Conservation (phyloP, 371 early-diverging fungal species). For the Mortierella sp. region DNA sequence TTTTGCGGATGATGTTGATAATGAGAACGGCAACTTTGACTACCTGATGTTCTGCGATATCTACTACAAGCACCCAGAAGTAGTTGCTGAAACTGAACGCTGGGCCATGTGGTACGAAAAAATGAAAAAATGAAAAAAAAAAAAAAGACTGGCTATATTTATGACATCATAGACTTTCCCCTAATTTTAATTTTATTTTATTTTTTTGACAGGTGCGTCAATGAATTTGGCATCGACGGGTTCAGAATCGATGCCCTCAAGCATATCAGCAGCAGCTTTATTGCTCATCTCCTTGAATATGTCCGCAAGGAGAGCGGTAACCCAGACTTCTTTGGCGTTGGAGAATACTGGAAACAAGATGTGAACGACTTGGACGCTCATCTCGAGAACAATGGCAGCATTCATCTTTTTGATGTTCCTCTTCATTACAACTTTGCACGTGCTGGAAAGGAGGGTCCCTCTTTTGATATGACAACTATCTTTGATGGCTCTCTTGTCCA, state of each 20-base stretch:
- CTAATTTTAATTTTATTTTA: background rate
- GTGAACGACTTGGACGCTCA: conserved; percentile 38
- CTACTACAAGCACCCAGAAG: conserved; percentile 56
- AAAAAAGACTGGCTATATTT: background rate
- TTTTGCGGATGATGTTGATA: conserved; percentile 59
- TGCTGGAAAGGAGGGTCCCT: conserved; percentile 35
- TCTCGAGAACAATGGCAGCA: conserved; percentile 37
- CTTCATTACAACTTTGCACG: conserved; percentile 57
- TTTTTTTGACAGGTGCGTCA: conserved; percentile 29
- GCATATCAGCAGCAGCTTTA: conserved; percentile 57
- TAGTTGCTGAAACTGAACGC: conserved; percentile 50
- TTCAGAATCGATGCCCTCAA: conserved; percentile 62
- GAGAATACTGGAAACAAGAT: conserved; percentile 53
- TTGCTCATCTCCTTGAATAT: conserved; percentile 44
- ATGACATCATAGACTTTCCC: background rate
- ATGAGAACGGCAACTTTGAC: conserved; percentile 62
- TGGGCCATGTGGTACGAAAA: conserved; percentile 51
- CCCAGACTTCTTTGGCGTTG: conserved; percentile 57
- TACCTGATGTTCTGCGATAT: conserved; percentile 59
- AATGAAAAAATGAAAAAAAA: background rate
- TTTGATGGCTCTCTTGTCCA: conserved; percentile 49
- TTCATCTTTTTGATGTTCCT: conserved; percentile 60
- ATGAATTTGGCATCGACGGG: conserved; percentile 57
- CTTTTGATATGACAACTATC: conserved; percentile 56
- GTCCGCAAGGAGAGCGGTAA: conserved; percentile 33